These are phyloP conservation scores for Candida odintsovae DNA, from an alignment of 805 yeast genomes.

Conservation along the genomic window DNA sequence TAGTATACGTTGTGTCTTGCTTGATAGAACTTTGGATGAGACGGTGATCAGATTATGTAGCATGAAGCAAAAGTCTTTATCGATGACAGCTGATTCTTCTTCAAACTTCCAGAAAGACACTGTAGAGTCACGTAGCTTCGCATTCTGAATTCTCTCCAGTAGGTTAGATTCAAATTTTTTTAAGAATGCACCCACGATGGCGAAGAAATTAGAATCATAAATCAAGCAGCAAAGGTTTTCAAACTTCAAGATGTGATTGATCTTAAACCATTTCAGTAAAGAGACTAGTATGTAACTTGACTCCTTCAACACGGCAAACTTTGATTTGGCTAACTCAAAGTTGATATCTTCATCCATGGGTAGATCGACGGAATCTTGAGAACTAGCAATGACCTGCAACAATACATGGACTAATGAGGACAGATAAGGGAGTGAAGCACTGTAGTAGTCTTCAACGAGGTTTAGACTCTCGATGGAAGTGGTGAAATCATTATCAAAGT, in stretches of 20 bases:
- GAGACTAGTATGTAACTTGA: constrained; percentile 46
- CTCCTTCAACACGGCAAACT: constrained; percentile 57
- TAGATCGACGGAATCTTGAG: constrained; percentile 2
- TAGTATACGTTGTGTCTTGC: constrained; percentile 69
- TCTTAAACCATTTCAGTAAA: constrained; percentile 72
- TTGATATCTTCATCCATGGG: constrained; percentile 20
- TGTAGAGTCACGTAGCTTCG: constrained; percentile 6
- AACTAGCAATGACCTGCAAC: constrained; percentile 50
- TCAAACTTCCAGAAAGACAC: constrained; percentile 10
- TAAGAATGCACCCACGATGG: constrained; percentile 15
- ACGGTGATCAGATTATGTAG: constrained; percentile 47
- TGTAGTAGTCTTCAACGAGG: constrained; percentile 59
- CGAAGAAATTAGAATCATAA: constrained; percentile 62
- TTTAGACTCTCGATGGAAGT: constrained; percentile 37
- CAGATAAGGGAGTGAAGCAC: constrained; percentile 43
- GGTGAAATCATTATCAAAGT: constrained; percentile 16
- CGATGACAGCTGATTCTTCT: neutral
- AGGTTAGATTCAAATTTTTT: constrained; percentile 18
- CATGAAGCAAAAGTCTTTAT: constrained; percentile 38
- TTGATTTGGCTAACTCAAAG: constrained; percentile 52
- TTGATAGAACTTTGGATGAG: constrained; percentile 52
- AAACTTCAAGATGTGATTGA: constrained; percentile 70
- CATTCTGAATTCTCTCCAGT: constrained; percentile 26
- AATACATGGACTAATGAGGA: constrained; percentile 61
- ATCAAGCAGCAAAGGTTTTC: constrained; percentile 68